These are phyloP conservation scores for Sugiyamaella floridensis DNA, from an alignment of 805 yeast genomes.

Conservation along the genomic window DNA sequence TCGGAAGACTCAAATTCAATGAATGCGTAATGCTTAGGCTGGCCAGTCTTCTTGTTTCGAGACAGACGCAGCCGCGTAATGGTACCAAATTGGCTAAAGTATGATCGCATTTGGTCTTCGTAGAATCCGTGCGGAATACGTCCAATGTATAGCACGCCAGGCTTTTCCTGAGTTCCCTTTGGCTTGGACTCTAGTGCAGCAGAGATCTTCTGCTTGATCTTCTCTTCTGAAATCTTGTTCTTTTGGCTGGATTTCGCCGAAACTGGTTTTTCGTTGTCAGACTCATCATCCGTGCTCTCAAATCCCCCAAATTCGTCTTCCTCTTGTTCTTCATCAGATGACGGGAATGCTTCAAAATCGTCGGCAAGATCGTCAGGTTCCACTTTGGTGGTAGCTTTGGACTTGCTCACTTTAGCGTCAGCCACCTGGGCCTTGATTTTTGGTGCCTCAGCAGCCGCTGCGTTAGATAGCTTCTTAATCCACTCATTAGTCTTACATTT, in stretches of 20 bases:
- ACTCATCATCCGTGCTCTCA: slow-evolving; percentile 25
- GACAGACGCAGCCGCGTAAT: slow-evolving; percentile 73
- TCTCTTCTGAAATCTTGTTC: slow-evolving; percentile 9
- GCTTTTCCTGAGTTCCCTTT: slow-evolving; percentile 13
- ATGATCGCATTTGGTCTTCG: slow-evolving; percentile 62
- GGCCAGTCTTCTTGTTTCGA: slow-evolving; percentile 84
- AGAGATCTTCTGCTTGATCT: slow-evolving; percentile 10
- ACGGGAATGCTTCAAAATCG: slow-evolving; percentile 18
- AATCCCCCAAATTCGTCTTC: slow-evolving; percentile 20
- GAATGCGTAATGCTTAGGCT: slow-evolving; percentile 86
- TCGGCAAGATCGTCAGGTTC: slow-evolving; percentile 2
- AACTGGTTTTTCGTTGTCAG: slow-evolving; percentile 15
- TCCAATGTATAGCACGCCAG: slow-evolving; percentile 79
- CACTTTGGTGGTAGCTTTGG: background rate
- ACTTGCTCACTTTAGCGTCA: background rate
- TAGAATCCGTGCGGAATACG: slow-evolving; percentile 90
- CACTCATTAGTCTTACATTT: slow-evolving; percentile 5
- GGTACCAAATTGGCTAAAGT: slow-evolving; percentile 87
- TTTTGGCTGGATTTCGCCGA: slow-evolving; percentile 6
- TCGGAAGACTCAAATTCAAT: slow-evolving; percentile 68
- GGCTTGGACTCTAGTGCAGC: slow-evolving; percentile 20
- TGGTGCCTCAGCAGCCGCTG: background rate
- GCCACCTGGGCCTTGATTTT: background rate
- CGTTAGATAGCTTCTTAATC: background rate
- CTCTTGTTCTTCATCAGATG: slow-evolving; percentile 18